A percentile compares a stretch with the other conserved stretches of the same genome.
These are phyloP conservation scores for Penicillium verhagenii DNA, from an alignment of 495 filamentous ascomycete species.

Conservation along the genomic window DNA sequence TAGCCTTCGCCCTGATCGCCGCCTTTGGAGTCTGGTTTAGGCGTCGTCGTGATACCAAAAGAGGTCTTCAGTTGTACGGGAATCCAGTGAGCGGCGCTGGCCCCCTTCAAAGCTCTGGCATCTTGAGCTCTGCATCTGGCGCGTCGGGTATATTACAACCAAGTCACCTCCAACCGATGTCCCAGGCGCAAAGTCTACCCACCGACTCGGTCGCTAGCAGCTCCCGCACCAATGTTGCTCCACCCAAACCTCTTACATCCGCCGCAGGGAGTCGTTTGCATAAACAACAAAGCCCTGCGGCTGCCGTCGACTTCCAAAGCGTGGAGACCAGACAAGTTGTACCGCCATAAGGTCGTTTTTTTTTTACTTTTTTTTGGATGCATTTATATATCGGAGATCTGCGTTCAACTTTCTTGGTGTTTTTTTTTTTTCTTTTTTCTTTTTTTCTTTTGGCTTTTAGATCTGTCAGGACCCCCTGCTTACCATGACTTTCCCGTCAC, in stretches of 20 bases:
- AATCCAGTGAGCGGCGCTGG: slow-evolving; percentile 6
- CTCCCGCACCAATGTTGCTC: slow-evolving; percentile 29
- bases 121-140: slow-evolving; percentile 11
- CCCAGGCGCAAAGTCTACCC: not conserved
- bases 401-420: not conserved
- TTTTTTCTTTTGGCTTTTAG: not conserved
- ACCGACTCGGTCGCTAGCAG: slow-evolving; percentile 29
- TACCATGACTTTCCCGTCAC: slow-evolving; percentile 6
- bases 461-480: slow-evolving; percentile 1
- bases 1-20: slow-evolving; percentile 44
- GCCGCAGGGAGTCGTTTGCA: slow-evolving; percentile 19
- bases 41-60: slow-evolving; percentile 47
- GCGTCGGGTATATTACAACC: not conserved
- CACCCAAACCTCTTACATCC: slow-evolving; percentile 1
- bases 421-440: not conserved
- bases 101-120: slow-evolving; percentile 19
- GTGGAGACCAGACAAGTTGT: slow-evolving; percentile 18
- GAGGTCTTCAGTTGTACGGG: slow-evolving; percentile 34
- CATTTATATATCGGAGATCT: slow-evolving; percentile 4
- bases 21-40: slow-evolving; percentile 43
- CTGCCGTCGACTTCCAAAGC: slow-evolving; percentile 27
- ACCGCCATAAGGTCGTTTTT: slow-evolving; percentile 5
- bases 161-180: not conserved
- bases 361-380: slow-evolving; percentile 9
- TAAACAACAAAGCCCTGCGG: slow-evolving; percentile 15